Base-by-base conservation (phyloP, 257 asterid genomes). In the Jaltomata sinuosa region DNA sequence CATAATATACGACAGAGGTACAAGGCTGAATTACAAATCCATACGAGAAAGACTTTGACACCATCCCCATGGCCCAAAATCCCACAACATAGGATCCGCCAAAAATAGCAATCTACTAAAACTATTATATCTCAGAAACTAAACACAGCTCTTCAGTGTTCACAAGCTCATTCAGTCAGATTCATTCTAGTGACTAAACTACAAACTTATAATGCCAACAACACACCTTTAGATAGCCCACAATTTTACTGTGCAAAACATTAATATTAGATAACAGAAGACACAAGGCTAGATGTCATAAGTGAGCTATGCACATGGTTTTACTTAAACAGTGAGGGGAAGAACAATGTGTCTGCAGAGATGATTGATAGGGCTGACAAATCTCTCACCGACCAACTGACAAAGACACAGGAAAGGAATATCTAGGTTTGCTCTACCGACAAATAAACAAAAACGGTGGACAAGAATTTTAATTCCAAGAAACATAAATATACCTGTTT, bases 401-500 rank as follows among this genome's bases (percentile, higher is more conserved):
- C 10, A 18, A 83, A 11, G 80, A n/a, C 55, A 82, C 47, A 22
- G 61, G 34, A 7, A 74, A 74, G 38, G 15, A 42, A 22, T 31
- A 47, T 25, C 38, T 74, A 74, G 36, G 57, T 15, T 22, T 49
- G 38, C 15, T 38, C 57, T n/a, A 72, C 80, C 57, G 1, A 45
- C 54, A 14, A 15, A 42, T 12, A 14, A 64, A 59, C 80, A 82
- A 18, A 3, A 52, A 85, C 10, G 57, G 16, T 67, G 55, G 69
- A 53, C 27, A 62, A 82, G 64, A 82, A 18, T 8, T 29, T 83
- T 31, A 84, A 2, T 14, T 34, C 61, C 42, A 19, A 49, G 76
- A 1, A 27, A 84, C 14, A 65, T 50, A 81, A 87, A 84, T 80
- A 85, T 82, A 96, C 99, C 95, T 93, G 93, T 14, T 88, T 91